These are phyloP conservation scores for Penicillium hesseltinei DNA, from an alignment of 2,329 filamentous ascomycete species.

Conservation along the genomic window DNA sequence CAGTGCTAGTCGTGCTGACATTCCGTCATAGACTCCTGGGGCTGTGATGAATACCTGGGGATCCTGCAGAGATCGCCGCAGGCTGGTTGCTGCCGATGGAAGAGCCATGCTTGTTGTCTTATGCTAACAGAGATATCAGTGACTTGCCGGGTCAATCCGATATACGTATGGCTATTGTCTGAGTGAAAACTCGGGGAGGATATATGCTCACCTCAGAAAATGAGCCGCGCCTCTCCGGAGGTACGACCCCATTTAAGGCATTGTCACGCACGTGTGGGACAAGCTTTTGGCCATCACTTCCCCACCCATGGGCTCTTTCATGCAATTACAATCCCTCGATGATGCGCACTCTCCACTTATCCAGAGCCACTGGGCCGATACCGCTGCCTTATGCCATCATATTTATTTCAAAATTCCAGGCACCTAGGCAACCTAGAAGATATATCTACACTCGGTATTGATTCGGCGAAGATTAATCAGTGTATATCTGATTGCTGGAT, in stretches of 20 bases:
- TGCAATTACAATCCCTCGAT: slow-evolving; percentile 6
- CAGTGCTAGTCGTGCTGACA: slow-evolving; percentile 51
- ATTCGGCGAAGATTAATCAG: background rate
- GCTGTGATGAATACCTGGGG: slow-evolving; percentile 43
- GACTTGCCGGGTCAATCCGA: background rate
- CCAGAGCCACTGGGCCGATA: slow-evolving; percentile 18
- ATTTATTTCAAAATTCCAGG: background rate
- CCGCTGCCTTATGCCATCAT: slow-evolving; percentile 16
- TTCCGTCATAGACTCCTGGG: slow-evolving; percentile 53
- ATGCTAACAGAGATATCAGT: background rate
- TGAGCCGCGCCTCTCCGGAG: background rate
- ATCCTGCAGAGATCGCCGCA: slow-evolving; percentile 36
- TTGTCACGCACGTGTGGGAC: slow-evolving; percentile 6
- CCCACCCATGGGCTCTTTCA: slow-evolving; percentile 10
- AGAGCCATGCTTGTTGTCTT: slow-evolving; percentile 22
- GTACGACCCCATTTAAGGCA: background rate
- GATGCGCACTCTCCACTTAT: slow-evolving; percentile 17
- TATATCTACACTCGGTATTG: background rate
- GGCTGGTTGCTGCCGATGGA: slow-evolving; percentile 29
- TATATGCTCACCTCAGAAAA: background rate
- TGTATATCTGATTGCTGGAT: background rate
- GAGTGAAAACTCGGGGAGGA: background rate
- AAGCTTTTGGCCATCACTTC: slow-evolving; percentile 12
- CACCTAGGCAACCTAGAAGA: background rate
- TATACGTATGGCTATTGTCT: background rate